Base-by-base conservation (phyloP, 1,284 basidiomycete species). In the Ustilago curta region DNA sequence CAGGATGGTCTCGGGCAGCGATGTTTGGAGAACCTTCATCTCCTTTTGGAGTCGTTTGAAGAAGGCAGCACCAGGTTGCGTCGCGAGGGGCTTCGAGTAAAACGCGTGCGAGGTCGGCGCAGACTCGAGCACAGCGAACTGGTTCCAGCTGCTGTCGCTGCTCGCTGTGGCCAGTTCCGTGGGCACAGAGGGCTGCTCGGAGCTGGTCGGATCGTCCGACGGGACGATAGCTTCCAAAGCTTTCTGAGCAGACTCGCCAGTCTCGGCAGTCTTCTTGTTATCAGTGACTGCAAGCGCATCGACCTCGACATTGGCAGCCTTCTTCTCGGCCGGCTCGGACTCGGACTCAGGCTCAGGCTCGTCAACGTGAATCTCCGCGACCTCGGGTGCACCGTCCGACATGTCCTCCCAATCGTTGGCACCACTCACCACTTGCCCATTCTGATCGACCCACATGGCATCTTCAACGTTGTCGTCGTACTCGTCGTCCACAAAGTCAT, bases 21-120 rank as follows among this genome's bases (percentile, higher is more conserved):
- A 94, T 60, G 86, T 90, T 43, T 89, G 87, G 21, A 97, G 88
- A 1, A 91, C 91, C 50, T 90, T 90, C 85, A 95, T 95, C 85
- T 97, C 94, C 84, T 91, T 92, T 31, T 89, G 87, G 39, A 97
- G 83, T 11, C 94, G 90, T 40, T 88, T 87, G 70, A 92, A 87
- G 86, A 94, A 97, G 16, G 88, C 78, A 80, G 91, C 91, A 6
- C 90, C 90, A 2, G 70, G 66, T 31, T 51, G 42, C 8, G 54
- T 44, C 14, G 48, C 31, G 3, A 69, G 51, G 0, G 59, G 61
- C 12, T 68, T 64, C 18, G 48, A 42, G 52, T 68, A 59, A 58
- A 76, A 79, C 1, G 47, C 48, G 58, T 81, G 79, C 25, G 79
- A 75, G 9, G 40, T 45, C 14, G 79, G 78, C 16, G 78, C 77